Conservation (phyloP, 352 stramenopile genomes). For the Pseudoperonospora humuli region DNA sequence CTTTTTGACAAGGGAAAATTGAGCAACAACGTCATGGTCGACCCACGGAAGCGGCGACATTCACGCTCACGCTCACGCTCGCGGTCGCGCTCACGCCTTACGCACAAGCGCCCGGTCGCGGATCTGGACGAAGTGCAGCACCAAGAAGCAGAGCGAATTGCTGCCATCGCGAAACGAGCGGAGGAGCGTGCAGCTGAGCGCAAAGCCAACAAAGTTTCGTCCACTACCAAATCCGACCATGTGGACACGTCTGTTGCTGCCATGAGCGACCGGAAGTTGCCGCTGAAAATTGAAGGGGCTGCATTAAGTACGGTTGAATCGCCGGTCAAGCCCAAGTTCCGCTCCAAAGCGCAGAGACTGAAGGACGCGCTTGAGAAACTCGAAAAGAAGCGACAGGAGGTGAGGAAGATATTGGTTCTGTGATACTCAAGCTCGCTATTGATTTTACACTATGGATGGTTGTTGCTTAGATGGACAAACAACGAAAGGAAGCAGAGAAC, state of each 20-base stretch:
- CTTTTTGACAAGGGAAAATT: too few relatives aligned
- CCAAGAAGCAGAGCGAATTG: slow-evolving; percentile 63
- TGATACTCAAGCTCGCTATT: neutral
- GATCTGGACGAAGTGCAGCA: slow-evolving; percentile 31
- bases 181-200: slow-evolving; percentile 52
- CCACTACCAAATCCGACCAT: neutral
- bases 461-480: slow-evolving; percentile 36
- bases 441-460: slow-evolving; percentile 7
- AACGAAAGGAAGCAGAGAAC: slow-evolving; percentile 45
- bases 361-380: slow-evolving; percentile 63
- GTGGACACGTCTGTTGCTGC: neutral
- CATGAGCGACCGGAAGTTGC: slow-evolving; percentile 28
- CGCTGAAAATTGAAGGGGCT: slow-evolving; percentile 19
- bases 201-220: slow-evolving; percentile 8
- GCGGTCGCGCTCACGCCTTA: slow-evolving; percentile 27
- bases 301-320: neutral
- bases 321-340: slow-evolving; percentile 50
- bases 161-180: slow-evolving; percentile 52
- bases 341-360: slow-evolving; percentile 74
- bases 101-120: slow-evolving; percentile 4
- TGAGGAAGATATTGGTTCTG: slow-evolving; percentile 1
- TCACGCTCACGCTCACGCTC: slow-evolving; percentile 35
- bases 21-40: slow-evolving; percentile 14
- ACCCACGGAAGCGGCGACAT: slow-evolving; percentile 37
- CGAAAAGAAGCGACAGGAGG: slow-evolving; percentile 62